Evolutionary conservation across 371 early-diverging fungal genomes (phyloP).

Genomic region (Coemansia sp.): DNA sequence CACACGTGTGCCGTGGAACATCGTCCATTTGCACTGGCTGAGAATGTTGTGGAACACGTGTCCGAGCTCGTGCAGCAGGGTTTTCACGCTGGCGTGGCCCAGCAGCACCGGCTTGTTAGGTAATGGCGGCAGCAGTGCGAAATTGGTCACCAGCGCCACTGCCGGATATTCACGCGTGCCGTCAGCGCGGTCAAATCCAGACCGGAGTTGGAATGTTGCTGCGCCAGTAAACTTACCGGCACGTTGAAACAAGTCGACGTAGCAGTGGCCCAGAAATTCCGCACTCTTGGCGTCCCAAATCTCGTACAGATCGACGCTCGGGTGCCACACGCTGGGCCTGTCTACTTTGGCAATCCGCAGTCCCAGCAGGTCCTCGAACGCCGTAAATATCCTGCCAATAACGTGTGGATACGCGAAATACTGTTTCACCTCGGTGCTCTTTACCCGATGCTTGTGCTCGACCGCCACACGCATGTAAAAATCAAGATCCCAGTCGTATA

Average conservation of each 20-base stretch:
- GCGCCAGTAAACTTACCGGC: neutral
- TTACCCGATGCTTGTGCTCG: neutral
- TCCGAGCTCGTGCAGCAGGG: conserved; percentile 10
- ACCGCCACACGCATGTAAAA: neutral
- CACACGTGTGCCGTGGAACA: conserved; percentile 1
- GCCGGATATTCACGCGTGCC: neutral
- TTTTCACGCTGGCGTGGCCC: neutral
- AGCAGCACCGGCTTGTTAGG: neutral
- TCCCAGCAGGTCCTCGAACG: neutral
- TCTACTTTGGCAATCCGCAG: neutral
- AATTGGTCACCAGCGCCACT: neutral
- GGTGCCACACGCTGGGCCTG: neutral
- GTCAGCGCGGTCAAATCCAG: neutral
- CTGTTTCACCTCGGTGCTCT: neutral
- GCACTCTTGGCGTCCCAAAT: neutral
- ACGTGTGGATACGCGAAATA: neutral
- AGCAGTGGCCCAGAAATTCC: neutral
- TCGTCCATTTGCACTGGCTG: conserved; percentile 7
- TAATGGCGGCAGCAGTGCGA: neutral
- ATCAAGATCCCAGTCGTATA: neutral
- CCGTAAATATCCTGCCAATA: neutral
- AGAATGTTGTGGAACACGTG: conserved; percentile 8
- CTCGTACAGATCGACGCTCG: neutral
- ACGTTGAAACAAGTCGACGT: neutral
- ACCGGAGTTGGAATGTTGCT: neutral